Conservation (phyloP, 2,329 filamentous ascomycete genomes). For the Diaporthe amygdali region DNA sequence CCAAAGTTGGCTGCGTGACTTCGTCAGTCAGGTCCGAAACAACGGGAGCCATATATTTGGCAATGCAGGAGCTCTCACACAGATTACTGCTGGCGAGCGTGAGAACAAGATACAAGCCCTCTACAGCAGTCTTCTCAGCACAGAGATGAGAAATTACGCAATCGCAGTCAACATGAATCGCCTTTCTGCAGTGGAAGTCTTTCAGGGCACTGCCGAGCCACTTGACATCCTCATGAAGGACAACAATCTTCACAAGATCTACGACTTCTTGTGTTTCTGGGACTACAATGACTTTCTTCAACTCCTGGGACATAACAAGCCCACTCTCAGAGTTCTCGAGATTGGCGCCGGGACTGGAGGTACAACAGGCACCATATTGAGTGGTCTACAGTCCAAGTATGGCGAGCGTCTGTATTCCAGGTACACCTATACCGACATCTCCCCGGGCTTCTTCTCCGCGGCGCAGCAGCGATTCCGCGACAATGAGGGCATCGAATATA, state of each 20-base stretch:
- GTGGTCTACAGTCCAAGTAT: not conserved
- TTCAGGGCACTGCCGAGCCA: not conserved
- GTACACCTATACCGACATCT: constrained; percentile 31
- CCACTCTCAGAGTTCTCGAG: constrained; percentile 37
- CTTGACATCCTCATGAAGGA: constrained; percentile 14
- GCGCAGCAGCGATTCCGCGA: constrained; percentile 26
- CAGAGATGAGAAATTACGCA: no score
- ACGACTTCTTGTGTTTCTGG: constrained; percentile 18
- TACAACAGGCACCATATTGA: constrained; percentile 35
- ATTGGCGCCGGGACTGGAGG: constrained; percentile 40
- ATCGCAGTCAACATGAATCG: no score
- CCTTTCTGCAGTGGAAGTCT: no score
- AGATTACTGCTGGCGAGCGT: no score
- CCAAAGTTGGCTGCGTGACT: no score
- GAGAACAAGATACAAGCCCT: no score
- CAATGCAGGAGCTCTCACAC: no score
- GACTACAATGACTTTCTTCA: not conserved
- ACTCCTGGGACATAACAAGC: constrained; percentile 13
- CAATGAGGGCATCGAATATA: constrained; percentile 19
- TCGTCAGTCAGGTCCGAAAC: no score
- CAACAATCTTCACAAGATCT: not conserved
- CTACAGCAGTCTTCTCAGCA: no score
- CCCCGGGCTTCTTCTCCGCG: constrained; percentile 26
- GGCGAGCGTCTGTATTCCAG: constrained; percentile 12
- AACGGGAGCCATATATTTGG: no score